Conservation (phyloP, 1,284 basidiomycete genomes). For the Amylostereum areolatum region DNA sequence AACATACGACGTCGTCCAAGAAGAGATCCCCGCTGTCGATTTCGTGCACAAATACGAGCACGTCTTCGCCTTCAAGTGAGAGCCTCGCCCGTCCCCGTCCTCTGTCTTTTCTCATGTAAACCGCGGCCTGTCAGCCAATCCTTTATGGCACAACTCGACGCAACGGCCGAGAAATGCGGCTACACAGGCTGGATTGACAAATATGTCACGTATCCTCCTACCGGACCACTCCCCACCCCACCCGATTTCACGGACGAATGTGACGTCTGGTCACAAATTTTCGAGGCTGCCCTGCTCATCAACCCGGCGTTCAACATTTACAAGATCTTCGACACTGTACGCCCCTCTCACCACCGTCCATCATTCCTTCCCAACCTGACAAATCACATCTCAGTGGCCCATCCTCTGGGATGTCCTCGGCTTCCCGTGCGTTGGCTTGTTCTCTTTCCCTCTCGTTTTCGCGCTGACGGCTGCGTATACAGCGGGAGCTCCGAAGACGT, state of each 20-base stretch:
- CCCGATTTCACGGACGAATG: conserved; percentile 46
- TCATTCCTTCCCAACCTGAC: not conserved
- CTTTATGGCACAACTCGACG: conserved; percentile 54
- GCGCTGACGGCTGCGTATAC: too few relatives aligned
- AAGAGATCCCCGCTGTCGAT: conserved; percentile 61
- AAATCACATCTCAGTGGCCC: conserved; percentile 25
- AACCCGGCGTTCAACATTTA: conserved; percentile 78
- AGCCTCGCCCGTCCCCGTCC: not conserved
- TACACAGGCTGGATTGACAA: conserved; percentile 60
- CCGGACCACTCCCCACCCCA: conserved; percentile 50
- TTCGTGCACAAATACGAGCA: conserved; percentile 68
- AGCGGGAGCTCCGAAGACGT: too few relatives aligned
- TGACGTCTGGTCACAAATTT: conserved; percentile 59
- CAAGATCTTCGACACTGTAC: conserved; percentile 63
- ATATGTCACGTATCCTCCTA: conserved; percentile 62
- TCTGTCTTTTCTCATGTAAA: not conserved
- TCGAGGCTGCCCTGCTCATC: conserved; percentile 48
- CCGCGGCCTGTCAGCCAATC: conserved; percentile 38
- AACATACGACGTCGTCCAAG: conserved; percentile 55
- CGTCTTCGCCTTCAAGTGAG: conserved; percentile 66
- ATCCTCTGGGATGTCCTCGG: conserved; percentile 73
- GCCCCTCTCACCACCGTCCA: conserved; percentile 11
- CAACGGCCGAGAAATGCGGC: conserved; percentile 46
- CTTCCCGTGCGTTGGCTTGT: conserved; percentile 49
- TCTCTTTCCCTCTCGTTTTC: conserved; percentile 16